Conservation (phyloP, 768 basidiomycete genomes). For the Hirschioporus abietinus region DNA sequence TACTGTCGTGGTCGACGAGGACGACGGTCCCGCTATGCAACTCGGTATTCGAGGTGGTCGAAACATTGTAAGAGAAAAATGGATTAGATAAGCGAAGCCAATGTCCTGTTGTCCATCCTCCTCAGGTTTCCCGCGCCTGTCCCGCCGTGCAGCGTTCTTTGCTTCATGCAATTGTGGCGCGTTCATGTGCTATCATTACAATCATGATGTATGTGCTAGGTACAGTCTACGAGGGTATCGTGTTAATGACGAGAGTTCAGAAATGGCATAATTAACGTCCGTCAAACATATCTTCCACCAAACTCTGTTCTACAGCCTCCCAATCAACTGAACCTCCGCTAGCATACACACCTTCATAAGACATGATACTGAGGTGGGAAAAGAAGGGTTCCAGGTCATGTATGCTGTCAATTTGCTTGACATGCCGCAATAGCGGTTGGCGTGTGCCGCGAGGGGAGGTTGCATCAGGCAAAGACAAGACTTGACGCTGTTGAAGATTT, state of each 20-base stretch:
- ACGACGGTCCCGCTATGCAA: not conserved
- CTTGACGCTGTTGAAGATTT: not conserved
- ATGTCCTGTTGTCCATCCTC: not conserved
- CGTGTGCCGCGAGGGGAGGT: slow-evolving; percentile 50
- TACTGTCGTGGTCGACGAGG: not conserved
- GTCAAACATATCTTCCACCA: slow-evolving; percentile 90
- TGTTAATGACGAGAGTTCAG: not conserved
- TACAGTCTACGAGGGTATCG: not conserved
- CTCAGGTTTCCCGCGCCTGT: not conserved
- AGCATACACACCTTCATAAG: slow-evolving; percentile 87
- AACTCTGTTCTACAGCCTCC: slow-evolving; percentile 77
- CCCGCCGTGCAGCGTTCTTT: not conserved
- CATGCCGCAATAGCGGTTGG: slow-evolving; percentile 60
- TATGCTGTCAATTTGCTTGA: slow-evolving; percentile 78
- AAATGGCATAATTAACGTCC: slow-evolving; percentile 37
- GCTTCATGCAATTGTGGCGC: not conserved
- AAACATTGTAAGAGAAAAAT: not conserved
- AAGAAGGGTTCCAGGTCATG: slow-evolving; percentile 89
- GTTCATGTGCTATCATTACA: not conserved
- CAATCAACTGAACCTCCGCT: slow-evolving; percentile 82
- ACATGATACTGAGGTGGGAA: slow-evolving; percentile 78
- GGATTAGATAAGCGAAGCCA: not conserved
- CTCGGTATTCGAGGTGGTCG: not conserved
- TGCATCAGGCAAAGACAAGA: slow-evolving; percentile 11
- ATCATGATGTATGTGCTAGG: not conserved